A percentile compares a stretch with the other conserved stretches of the same genome.
These are phyloP conservation scores for Breviolum minutum DNA, from an alignment of 73 alveolate genomes.

Conservation along the genomic window DNA sequence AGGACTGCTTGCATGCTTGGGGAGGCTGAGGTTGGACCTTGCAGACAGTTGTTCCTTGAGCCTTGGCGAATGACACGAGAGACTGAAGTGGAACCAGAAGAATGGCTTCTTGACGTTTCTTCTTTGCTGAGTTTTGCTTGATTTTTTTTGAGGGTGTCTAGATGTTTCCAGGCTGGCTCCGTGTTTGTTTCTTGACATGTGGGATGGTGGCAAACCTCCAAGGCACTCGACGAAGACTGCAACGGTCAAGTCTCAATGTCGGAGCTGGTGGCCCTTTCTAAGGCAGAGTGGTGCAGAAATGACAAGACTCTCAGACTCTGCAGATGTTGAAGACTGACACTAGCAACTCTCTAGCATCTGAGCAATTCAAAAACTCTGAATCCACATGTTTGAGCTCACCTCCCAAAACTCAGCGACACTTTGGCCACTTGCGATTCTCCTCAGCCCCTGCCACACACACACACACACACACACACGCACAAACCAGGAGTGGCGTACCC, in stretches of 20 bases:
- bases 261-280: constrained; percentile 75
- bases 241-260: constrained; percentile 91
- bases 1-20: constrained; percentile 95
- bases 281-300: not conserved
- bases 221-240: constrained; percentile 92
- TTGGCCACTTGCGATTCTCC: no score
- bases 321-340: no score
- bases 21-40: constrained; percentile 87
- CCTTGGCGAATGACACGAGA: constrained; percentile 17
- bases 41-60: constrained; percentile 73
- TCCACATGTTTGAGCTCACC: no score
- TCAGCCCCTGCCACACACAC: no score
- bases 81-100: not conserved
- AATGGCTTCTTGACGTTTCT: not conserved
- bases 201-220: not conserved
- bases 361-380: no score
- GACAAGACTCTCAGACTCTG: no score
- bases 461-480: no score
- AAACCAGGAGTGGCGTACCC: no score
- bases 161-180: not conserved
- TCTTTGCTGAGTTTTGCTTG: not conserved
- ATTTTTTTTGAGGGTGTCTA: no score
- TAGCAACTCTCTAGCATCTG: no score
- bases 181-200: not conserved
- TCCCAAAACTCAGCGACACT: no score